These are phyloP conservation scores for Xylariaceae sp. DNA, from an alignment of 2,329 filamentous ascomycete genomes.

Conservation along the genomic window DNA sequence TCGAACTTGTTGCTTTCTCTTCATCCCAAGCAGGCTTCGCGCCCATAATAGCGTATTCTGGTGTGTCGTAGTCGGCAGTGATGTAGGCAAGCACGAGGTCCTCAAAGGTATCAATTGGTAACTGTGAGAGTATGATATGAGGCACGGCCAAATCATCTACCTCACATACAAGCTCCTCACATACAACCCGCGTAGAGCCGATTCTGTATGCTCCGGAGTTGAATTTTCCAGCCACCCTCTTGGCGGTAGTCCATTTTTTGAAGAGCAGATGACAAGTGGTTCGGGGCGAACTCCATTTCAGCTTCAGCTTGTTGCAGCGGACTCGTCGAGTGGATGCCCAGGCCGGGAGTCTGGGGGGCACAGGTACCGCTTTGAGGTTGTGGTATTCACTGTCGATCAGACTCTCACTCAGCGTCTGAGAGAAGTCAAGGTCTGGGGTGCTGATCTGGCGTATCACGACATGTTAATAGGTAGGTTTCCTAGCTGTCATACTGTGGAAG, in stretches of 20 bases:
- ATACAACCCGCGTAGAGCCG: not conserved
- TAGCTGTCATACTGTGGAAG: too few species aligned
- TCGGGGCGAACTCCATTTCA: conserved; percentile 3
- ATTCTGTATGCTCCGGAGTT: conserved; percentile 7
- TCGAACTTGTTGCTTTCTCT: not conserved
- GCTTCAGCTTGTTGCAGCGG: conserved; percentile 8
- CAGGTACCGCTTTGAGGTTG: conserved; percentile 4
- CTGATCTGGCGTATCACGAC: not conserved
- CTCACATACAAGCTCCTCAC: not conserved
- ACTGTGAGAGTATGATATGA: not conserved
- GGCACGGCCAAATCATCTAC: too few species aligned
- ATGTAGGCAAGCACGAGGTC: conserved; percentile 4
- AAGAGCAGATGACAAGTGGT: not conserved
- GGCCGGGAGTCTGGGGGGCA: conserved; percentile 7
- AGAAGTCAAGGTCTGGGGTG: conserved; percentile 7
- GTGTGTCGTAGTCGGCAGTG: not conserved
- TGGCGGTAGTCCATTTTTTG: not conserved
- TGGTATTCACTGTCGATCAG: not conserved
- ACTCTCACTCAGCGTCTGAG: conserved; percentile 5
- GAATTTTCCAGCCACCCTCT: conserved; percentile 6
- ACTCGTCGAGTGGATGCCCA: conserved; percentile 14
- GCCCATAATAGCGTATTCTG: not conserved
- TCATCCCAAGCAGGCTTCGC: not conserved
- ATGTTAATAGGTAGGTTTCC: too few species aligned
- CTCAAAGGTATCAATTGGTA: conserved; percentile 1